Evolutionary conservation across 1,284 basidiomycete species (phyloP).

Genomic region (Erythrobasidium hasegawianum): DNA sequence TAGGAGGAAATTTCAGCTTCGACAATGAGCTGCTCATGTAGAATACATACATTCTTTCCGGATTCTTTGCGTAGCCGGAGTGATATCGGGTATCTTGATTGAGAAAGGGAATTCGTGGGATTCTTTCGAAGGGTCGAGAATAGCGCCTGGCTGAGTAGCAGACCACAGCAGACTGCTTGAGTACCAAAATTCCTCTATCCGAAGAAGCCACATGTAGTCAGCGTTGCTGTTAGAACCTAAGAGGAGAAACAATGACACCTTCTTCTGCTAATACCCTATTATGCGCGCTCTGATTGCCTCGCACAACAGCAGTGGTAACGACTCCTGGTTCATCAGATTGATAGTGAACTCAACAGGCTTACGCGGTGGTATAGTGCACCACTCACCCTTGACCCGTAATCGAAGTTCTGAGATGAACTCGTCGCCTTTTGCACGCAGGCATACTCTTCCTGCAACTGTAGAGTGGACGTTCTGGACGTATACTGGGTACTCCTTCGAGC

Average conservation of each 20-base stretch:
- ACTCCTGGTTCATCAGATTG: conserved; percentile 8
- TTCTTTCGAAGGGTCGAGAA: neutral
- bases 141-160: neutral
- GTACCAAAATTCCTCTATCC: conserved; percentile 32
- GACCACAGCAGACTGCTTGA: conserved; percentile 19
- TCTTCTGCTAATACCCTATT: conserved; percentile 22
- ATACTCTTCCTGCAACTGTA: conserved; percentile 11
- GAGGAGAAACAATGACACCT: conserved; percentile 10
- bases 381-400: conserved; percentile 22
- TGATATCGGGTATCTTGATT: conserved; percentile 10
- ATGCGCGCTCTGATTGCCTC: conserved; percentile 16
- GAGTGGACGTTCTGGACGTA: conserved; percentile 20
- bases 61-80: conserved; percentile 1
- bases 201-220: neutral
- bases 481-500: conserved; percentile 26
- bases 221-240: neutral
- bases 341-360: neutral
- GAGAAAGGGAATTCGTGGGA: conserved; percentile 20
- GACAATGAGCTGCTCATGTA: neutral
- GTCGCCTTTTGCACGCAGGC: conserved; percentile 19
- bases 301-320: conserved; percentile 15
- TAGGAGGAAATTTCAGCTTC: neutral
- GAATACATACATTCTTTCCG: conserved; percentile 15
- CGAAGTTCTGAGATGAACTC: conserved; percentile 17
- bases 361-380: neutral